Evolutionary conservation across 176 grass and related monocot genomes (phyloP).

Genomic region (Chloris gayana): DNA sequence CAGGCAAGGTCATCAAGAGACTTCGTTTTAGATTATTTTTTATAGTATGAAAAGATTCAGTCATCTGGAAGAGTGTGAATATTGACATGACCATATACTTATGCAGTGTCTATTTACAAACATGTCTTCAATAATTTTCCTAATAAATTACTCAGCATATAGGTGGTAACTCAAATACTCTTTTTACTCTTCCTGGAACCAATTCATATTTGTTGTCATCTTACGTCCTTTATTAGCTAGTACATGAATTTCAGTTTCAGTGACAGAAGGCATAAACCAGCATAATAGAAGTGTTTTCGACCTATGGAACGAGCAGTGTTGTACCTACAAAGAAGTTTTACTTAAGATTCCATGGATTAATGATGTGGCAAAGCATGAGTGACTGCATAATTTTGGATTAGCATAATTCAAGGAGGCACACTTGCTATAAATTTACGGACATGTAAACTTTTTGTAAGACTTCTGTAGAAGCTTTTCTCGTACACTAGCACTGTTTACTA

Average conservation of each 20-base stretch:
- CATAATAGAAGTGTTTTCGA: background rate
- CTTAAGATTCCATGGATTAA: no score
- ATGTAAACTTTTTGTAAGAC: no score
- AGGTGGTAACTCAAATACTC: background rate
- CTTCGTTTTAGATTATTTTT: background rate
- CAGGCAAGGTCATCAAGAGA: conserved; percentile 15
- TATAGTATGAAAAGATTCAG: background rate
- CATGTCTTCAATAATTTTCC: background rate
- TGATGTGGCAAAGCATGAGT: no score
- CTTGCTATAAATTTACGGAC: no score
- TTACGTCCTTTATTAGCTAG: background rate
- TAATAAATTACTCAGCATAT: background rate
- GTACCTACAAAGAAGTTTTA: no score
- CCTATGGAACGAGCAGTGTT: no score
- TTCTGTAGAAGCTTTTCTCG: no score
- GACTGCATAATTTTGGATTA: no score
- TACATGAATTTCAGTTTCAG: conserved; percentile 6
- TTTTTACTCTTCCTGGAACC: background rate
- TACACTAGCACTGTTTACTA: no score
- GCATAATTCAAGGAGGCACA: no score
- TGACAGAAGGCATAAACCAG: background rate
- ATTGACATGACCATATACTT: background rate
- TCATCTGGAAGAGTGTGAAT: background rate
- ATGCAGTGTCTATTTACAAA: background rate
- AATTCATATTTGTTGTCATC: background rate